phyloP scores from a whole-genome alignment of 1,284 basidiomycete species.

The Phylloboletellus chloephorus region DNA sequence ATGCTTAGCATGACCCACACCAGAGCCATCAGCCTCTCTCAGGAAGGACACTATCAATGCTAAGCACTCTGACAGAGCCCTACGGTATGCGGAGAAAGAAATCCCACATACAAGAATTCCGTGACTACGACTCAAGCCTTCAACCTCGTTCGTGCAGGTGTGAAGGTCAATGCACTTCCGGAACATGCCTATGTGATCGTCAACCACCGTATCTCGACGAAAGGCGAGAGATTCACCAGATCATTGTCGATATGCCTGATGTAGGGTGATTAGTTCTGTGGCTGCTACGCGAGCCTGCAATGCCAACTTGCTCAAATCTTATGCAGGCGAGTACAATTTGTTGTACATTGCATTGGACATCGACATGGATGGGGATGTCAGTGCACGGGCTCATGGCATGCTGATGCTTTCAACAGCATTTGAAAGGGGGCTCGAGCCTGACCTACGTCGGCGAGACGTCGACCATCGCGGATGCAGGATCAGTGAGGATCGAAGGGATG shows the following conservation, averaged over 20 bases:
- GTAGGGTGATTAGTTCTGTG: constrained; percentile 36
- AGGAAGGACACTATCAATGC: constrained; percentile 36
- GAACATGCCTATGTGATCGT: constrained; percentile 49
- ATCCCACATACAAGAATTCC: constrained; percentile 25
- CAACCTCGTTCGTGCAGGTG: constrained; percentile 54
- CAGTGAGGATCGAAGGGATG: no score
- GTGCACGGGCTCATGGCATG: constrained; percentile 31
- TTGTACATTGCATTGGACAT: constrained; percentile 42
- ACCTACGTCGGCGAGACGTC: no score
- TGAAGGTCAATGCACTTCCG: constrained; percentile 59
- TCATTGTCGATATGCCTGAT: background rate
- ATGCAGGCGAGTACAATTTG: constrained; percentile 44
- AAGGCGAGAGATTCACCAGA: constrained; percentile 36
- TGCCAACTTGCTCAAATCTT: constrained; percentile 35
- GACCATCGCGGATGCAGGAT: no score
- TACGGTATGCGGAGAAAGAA: constrained; percentile 37
- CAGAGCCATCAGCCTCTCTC: constrained; percentile 37
- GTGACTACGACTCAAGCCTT: constrained; percentile 58
- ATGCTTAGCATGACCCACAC: constrained; percentile 43
- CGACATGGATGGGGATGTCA: constrained; percentile 6
- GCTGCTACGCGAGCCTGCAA: constrained; percentile 39
- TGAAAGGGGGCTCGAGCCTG: constrained; percentile 43
- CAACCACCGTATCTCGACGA: constrained; percentile 37
- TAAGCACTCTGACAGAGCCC: constrained; percentile 37
- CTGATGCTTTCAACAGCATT: constrained; percentile 39